Evolutionary conservation across 2,329 filamentous ascomycete genomes (phyloP), one percentile per base, ranked within the genome.

Genomic region (Trichophyton simii): DNA sequence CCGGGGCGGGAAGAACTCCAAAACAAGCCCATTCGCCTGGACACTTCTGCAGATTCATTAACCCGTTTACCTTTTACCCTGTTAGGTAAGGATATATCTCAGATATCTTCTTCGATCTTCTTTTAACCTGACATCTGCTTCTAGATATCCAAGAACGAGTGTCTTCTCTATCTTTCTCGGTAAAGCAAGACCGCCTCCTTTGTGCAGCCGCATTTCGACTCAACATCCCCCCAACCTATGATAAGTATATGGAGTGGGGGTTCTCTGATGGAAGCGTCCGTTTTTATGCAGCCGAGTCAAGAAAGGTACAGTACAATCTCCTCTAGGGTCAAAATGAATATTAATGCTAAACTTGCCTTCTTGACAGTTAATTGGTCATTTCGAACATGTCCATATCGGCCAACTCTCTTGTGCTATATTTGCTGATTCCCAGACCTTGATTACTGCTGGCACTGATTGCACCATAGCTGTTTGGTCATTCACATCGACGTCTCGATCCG

Each of bases 241-340:
- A 97, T 74, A 91, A 91, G 67, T 96, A 90, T 69, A 82, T 97
- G 66, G 91, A 96, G 75, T 97, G 92, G 92, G 92, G 92, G 1
- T 97, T 95, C 68, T 88, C 89, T 0, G 94, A 99, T 72, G 89
- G 89, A 67, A 95, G 89, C 66, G 83, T 99, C 31, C 87, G 94
- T 3, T 97, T 99, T 78, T 96, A 89, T 75, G 84, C 87, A 61
- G 85, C 87, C 57, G 90, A 96, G 66, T 89, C 84, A 62, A 86
- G 89, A 69, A 91, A 89, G 76, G 81, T 84, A 75, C 66, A 55
- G 22, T 25, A 22, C 8, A 46, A 28, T 41, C 36, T 2, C 13
- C 3, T 6, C 15, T 54, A 18, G 41, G 63, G 63, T 34, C 65
- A 31, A 9, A 22, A 28, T 44, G 28, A 54, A 25, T 34, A 1